Evolutionary conservation across 179 eudicot genomes (phyloP), one percentile per base, ranked within the genome.

Genomic region (Spinacia oleracea): DNA sequence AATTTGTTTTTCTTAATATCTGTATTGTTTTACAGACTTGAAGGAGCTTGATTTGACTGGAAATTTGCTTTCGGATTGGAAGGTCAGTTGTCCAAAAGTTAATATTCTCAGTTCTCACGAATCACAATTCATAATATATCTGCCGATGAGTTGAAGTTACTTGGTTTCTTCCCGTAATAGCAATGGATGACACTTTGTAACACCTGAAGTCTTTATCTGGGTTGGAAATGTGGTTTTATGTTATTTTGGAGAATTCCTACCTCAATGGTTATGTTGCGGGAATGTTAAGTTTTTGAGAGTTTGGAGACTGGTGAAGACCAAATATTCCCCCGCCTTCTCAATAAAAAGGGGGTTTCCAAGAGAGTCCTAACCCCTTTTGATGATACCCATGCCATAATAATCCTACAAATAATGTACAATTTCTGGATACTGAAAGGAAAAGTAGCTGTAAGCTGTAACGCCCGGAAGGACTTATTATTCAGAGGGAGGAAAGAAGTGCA

Each of bases 21-120:
- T 63, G 16, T 31, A 48, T 74, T 43, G 7, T 40, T 43, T 23
- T 83, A 82, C 97, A 95, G 98, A 89, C 81, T 58, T 93, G 38
- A 91, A 90, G 90, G 98, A 91, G 88, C 98, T 95, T 68, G 98
- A 95, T 82, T 86, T 95, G 85, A 90, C 97, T 74, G 98, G 96
- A 83, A 95, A 93, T 85, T 82, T 95, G 86, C 87, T 95, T 78
- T 84, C 89, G 7, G 85, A 91, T 27, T 93, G 98, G 98, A 84
- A 86, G 81, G 98, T 93, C 85, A 72, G 93, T 84, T 78, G 53
- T n/a, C 60, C 72, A 45, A 40, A n/a, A 66, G 62, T 34, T 50
- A 40, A 27, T n/a, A 27, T 55, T 64, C 27, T 78, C 46, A n/a
- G n/a, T n/a, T n/a, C n/a, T n/a, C n/a, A n/a, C n/a, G n/a, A n/a